Percentiles rank a stretch among this genome's conserved stretches.
phyloP scores from a whole-genome alignment of 108 stramenopile genomes.

The Epithemia pelagica region DNA sequence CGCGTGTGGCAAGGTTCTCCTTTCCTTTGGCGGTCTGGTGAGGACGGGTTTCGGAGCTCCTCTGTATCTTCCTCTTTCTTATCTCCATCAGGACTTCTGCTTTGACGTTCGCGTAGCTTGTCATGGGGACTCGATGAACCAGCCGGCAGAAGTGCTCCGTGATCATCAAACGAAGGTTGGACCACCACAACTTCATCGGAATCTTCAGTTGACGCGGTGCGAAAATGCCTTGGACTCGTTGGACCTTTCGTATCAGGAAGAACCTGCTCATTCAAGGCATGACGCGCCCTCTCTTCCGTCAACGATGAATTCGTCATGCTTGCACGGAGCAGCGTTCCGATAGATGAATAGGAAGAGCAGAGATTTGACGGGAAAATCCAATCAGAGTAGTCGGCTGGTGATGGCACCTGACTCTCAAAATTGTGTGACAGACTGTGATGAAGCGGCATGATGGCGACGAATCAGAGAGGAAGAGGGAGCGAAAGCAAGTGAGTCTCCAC shows the following conservation, averaged over 20 bases:
- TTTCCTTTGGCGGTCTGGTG: constrained; percentile 11
- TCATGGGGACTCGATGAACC: background rate
- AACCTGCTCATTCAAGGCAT: background rate
- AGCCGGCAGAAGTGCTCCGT: background rate
- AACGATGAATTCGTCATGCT: background rate
- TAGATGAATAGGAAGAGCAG: background rate
- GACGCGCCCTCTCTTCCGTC: background rate
- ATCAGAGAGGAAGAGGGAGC: background rate
- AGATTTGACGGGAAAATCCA: background rate
- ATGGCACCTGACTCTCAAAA: background rate
- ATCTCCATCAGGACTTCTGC: constrained; percentile 1
- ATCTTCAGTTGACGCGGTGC: background rate
- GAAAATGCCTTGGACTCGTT: background rate
- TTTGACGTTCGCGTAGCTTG: background rate
- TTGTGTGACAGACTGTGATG: background rate
- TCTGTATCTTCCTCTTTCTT: constrained; percentile 6
- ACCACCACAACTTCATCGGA: background rate
- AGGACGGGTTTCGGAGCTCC: constrained; percentile 2
- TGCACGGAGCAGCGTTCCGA: background rate
- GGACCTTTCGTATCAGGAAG: background rate
- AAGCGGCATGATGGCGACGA: background rate
- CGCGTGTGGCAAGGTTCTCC: constrained; percentile 18
- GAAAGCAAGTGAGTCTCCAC: background rate
- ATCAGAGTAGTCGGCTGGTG: background rate
- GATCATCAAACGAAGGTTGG: background rate